Percentiles rank a stretch among this genome's conserved stretches.
phyloP scores from a whole-genome alignment of 495 filamentous ascomycete genomes.

The Penicillium ochrochloron region DNA sequence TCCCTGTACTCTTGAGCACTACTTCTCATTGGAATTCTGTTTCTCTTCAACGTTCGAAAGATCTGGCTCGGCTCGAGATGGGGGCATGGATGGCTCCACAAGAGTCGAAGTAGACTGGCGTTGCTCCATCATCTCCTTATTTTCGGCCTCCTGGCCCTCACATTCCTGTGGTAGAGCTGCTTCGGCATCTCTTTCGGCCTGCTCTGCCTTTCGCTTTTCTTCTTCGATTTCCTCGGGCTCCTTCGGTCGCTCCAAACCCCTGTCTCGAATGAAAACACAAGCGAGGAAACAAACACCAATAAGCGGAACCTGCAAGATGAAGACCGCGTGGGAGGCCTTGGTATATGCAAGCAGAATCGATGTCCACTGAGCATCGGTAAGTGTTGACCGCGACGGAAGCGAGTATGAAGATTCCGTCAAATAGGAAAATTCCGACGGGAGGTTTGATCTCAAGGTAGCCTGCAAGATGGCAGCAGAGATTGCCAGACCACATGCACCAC shows the following conservation, averaged over 20 bases:
- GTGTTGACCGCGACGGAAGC: slow-evolving; percentile 35
- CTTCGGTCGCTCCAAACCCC: slow-evolving; percentile 55
- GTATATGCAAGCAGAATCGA: slow-evolving; percentile 55
- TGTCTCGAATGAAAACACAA: slow-evolving; percentile 58
- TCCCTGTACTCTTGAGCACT: neutral
- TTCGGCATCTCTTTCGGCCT: slow-evolving; percentile 30
- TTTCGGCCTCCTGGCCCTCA: neutral
- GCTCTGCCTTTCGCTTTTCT: slow-evolving; percentile 28
- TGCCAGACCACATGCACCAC: slow-evolving; percentile 63
- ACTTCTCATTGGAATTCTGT: neutral
- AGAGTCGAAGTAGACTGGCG: slow-evolving; percentile 28
- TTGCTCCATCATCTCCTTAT: slow-evolving; percentile 14
- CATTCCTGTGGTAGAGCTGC: slow-evolving; percentile 13
- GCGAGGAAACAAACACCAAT: slow-evolving; percentile 57
- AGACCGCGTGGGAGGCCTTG: slow-evolving; percentile 56
- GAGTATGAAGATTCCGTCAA: slow-evolving; percentile 50
- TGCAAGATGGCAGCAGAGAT: slow-evolving; percentile 62
- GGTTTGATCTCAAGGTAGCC: slow-evolving; percentile 50
- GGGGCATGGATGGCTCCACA: slow-evolving; percentile 28
- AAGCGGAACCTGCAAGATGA: slow-evolving; percentile 58
- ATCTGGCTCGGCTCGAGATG: slow-evolving; percentile 20
- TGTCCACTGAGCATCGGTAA: slow-evolving; percentile 44
- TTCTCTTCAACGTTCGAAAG: slow-evolving; percentile 11
- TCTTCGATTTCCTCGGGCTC: slow-evolving; percentile 46
- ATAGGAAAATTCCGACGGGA: slow-evolving; percentile 47